These are phyloP conservation scores for Phytophthora agathidicida DNA, from an alignment of 352 stramenopile species.

Conservation along the genomic window DNA sequence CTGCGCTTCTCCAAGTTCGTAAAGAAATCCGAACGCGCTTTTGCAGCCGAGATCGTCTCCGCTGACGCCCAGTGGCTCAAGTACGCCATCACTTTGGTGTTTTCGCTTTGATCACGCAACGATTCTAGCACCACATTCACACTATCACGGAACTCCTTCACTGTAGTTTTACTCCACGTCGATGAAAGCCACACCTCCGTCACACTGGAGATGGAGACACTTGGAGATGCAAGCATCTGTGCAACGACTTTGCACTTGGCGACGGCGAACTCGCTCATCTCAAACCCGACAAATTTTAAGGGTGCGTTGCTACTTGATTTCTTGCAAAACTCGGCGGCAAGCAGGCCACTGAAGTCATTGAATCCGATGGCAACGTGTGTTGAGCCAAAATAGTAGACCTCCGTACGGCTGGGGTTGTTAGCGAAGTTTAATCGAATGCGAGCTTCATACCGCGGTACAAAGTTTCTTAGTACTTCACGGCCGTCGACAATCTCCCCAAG, in stretches of 20 bases:
- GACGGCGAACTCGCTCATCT: slow-evolving; percentile 36
- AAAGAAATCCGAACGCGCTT: slow-evolving; percentile 23
- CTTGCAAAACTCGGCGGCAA: slow-evolving; percentile 8
- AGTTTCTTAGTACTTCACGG: slow-evolving; percentile 1
- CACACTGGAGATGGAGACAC: slow-evolving; percentile 19
- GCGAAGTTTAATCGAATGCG: slow-evolving; percentile 20
- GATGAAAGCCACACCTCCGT: slow-evolving; percentile 40
- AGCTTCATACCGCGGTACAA: slow-evolving; percentile 8
- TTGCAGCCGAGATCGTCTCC: slow-evolving; percentile 19
- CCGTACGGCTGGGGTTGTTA: slow-evolving; percentile 10
- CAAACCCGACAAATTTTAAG: slow-evolving; percentile 31
- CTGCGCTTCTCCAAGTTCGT: slow-evolving; percentile 20
- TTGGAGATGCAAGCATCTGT: slow-evolving; percentile 21
- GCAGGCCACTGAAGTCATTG: slow-evolving; percentile 28
- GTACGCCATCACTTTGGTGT: slow-evolving; percentile 28
- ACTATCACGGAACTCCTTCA: slow-evolving; percentile 20
- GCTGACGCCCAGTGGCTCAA: slow-evolving; percentile 25
- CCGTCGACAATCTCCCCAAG: slow-evolving; percentile 25
- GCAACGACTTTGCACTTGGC: slow-evolving; percentile 35
- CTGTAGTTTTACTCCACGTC: slow-evolving; percentile 22
- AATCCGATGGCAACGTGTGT: slow-evolving; percentile 34
- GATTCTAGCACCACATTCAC: slow-evolving; percentile 9
- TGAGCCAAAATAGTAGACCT: slow-evolving; percentile 28
- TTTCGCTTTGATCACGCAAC: slow-evolving; percentile 9
- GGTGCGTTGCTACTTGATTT: background rate